phyloP scores from a whole-genome alignment of 2,329 filamentous ascomycete species.

The Tolypocladium capitatum region DNA sequence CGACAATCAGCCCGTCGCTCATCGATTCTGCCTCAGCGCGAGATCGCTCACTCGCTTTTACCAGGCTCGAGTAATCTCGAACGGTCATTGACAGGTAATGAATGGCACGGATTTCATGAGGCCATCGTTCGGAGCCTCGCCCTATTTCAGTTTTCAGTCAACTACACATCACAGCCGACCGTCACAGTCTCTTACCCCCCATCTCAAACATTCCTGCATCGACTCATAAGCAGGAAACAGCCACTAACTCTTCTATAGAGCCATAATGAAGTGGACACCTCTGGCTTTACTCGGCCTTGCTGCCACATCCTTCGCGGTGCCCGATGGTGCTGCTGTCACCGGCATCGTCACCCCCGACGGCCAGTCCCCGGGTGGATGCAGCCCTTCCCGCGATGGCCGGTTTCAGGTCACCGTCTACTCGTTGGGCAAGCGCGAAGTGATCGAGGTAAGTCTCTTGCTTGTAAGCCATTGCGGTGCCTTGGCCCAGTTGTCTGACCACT shows the following conservation, averaged over 20 bases:
- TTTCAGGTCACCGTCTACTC: constrained; percentile 47
- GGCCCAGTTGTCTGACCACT: neutral
- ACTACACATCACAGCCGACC: neutral
- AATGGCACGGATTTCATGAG: neutral
- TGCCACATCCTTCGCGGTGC: constrained; percentile 26
- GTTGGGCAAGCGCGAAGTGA: constrained; percentile 17
- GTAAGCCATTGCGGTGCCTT: neutral
- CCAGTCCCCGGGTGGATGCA: constrained; percentile 39
- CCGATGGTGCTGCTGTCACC: constrained; percentile 27
- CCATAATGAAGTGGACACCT: constrained; percentile 20
- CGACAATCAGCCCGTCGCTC: neutral
- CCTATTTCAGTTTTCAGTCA: neutral
- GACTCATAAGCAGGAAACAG: neutral
- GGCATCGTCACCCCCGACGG: constrained; percentile 33
- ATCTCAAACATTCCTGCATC: too few relatives aligned
- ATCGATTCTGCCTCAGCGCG: neutral
- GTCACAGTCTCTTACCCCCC: too few relatives aligned
- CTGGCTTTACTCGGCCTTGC: constrained; percentile 24
- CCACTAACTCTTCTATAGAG: neutral
- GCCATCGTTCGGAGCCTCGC: neutral
- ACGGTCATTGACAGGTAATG: neutral
- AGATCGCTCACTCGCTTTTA: neutral
- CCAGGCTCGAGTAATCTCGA: neutral
- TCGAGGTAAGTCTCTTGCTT: constrained; percentile 18
- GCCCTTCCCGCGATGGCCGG: constrained; percentile 30